Evolutionary conservation across 352 stramenopile species (phyloP), one percentile per base, ranked within the genome.

Genomic region (Blastocystis sp.): DNA sequence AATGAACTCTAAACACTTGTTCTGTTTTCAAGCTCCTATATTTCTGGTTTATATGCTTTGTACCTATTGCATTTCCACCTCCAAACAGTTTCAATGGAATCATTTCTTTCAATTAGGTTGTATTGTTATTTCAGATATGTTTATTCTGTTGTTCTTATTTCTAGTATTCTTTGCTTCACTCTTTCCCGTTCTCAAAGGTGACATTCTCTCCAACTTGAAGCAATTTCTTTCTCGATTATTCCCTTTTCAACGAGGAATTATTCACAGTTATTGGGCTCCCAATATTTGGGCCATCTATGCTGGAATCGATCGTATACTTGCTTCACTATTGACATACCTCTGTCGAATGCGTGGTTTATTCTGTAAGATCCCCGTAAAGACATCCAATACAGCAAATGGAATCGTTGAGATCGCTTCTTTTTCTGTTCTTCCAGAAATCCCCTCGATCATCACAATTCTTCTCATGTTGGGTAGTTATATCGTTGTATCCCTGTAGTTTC

Each of bases 1-100:
- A 57, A 90, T 98, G 78, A 96, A 96, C 90, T 92, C 97, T 63
- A 99, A 99, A 89, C 96, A 99, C 90, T 94, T 98, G 81, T 99
- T 97, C 66, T 87, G 98, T 21, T 95, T 95, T 75, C 91, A 97
- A 27, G 95, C 93, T 5, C 95, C 94, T 66, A 90, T 98, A 4
- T 98, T 98, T 90, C 97, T 98, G 78, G 92, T 96, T 49, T 97
- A 98, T 87, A 89, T 99, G 42, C 90, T 98, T 46, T 88, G 92
- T 51, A 91, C 94, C 88, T 96, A 98, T 90, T 95, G 93, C 91
- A 94, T 93, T 89, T 12, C 21, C 42, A 32, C 4, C 9, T 9
- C 1, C 1, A 21, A 39, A 7, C 65, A 78, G 0, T 94, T 94
- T 88, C 92, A 90, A 0, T 71, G 93, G 54, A 61, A 74, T 39